Evolutionary conservation across 2,329 filamentous ascomycete species (phyloP), one percentile per base, ranked within the genome.

Genomic region (Fonsecaea erecta): DNA sequence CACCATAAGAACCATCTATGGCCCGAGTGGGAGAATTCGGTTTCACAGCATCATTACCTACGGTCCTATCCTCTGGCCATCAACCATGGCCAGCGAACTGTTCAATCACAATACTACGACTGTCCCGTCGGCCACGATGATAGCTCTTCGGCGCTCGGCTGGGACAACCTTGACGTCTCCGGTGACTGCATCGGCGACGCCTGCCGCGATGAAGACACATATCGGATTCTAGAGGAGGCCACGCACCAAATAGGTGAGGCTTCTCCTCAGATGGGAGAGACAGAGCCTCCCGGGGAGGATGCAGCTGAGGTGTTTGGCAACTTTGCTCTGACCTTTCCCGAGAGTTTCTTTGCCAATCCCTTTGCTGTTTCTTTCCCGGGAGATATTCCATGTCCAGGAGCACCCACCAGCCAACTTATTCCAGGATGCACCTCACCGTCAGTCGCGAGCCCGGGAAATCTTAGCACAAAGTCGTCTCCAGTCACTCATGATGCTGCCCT

Each of bases 321-420:
- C 28, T 12, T 52, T 12, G 46, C 28, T 54, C 53, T 60, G 21
- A 48, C 30, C 18, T 67, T 70, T 61, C 61, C 68, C n/a, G 60
- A 63, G 14, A 65, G 35, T 32, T 70, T 70, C 63, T 69, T 70
- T 54, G 55, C 64, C 24, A 70, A 70, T 55, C 68, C 68, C 8
- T 70, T 70, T 35, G 68, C 66, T 2, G 68, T 70, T n/a, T 69
- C 66, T 18, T 69, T 70, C 46, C 68, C 68, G 5, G 66, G 64
- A 24, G 68, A 70, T 26, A 64, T 70, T 12, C 66, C 68, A 18
- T 71, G 65, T 35, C 60, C 63, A 34, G 30, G 43, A 32, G 57
- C 34, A 46, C 43, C 62, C 14, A 52, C 28, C 46, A 54, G 12
- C n/a, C 55, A 56, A 35, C 52, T 53, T 9, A 53, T 53, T 1